Conservation (phyloP, 164 flowering plant species). For the Nymphaea thermarum region DNA sequence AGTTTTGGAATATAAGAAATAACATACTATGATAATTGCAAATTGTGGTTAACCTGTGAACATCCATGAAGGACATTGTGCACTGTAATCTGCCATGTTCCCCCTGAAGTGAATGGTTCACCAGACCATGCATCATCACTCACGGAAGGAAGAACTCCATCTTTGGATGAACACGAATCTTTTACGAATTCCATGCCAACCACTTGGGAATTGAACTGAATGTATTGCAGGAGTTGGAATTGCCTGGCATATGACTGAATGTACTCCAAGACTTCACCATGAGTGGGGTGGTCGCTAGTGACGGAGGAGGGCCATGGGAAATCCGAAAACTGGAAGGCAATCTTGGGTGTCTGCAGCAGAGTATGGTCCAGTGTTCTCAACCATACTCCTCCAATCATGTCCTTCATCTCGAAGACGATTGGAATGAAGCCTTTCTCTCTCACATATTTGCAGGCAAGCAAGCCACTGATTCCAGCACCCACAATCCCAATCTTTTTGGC, state of each 20-base stretch:
- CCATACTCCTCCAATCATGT: conserved; percentile 25
- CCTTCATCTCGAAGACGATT: conserved; percentile 21
- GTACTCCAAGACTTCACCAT: conserved; percentile 36
- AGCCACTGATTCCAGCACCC: conserved; percentile 68
- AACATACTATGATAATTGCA: too few species aligned
- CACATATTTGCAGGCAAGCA: conserved; percentile 51
- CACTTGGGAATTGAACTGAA: conserved; percentile 28
- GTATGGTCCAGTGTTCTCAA: conserved; percentile 33
- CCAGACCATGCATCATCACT: background rate
- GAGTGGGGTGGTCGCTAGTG: conserved; percentile 25
- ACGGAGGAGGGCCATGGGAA: conserved; percentile 58
- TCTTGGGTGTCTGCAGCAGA: conserved; percentile 41
- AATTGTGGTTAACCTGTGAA: too few species aligned
- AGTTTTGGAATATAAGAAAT: too few species aligned
- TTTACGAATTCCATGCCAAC: conserved; percentile 22
- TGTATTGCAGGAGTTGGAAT: conserved; percentile 19
- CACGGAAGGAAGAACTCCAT: background rate
- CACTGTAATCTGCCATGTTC: background rate
- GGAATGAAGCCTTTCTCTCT: conserved; percentile 37
- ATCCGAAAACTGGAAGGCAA: conserved; percentile 44
- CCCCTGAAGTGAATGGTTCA: background rate
- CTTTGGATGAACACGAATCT: background rate
- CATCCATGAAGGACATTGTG: background rate
- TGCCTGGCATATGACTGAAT: conserved; percentile 29
- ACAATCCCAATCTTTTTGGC: conserved; percentile 32